Evolutionary conservation across 176 grass and related monocot species (phyloP).

Genomic region (Ensete ventricosum): DNA sequence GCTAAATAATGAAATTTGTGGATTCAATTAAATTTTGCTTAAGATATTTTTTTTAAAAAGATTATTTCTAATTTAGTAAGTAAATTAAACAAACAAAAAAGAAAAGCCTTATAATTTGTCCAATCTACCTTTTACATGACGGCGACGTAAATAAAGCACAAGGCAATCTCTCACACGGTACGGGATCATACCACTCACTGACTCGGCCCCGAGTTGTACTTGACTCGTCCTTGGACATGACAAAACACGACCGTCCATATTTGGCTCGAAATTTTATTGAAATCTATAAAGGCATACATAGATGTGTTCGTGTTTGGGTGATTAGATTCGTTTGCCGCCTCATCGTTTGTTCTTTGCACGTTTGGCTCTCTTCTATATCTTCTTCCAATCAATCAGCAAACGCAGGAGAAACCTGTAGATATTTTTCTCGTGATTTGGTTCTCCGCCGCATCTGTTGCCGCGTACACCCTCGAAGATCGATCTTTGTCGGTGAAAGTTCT

Average conservation of each 20-base stretch:
- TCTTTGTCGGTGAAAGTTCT: not conserved
- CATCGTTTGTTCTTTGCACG: not conserved
- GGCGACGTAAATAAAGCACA: not conserved
- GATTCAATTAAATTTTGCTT: too few species aligned
- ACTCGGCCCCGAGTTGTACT: not conserved
- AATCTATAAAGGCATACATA: not conserved
- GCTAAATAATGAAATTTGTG: too few species aligned
- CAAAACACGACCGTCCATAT: not conserved
- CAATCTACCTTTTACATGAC: too few species aligned
- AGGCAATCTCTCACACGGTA: not conserved
- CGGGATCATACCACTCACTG: not conserved
- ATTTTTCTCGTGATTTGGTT: not conserved
- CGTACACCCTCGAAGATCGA: not conserved
- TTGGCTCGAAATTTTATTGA: not conserved
- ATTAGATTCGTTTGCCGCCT: not conserved
- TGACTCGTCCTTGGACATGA: not conserved
- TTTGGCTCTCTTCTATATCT: not conserved
- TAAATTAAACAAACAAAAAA: too few species aligned
- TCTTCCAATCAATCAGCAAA: not conserved
- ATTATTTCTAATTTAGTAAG: too few species aligned
- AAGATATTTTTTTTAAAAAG: too few species aligned
- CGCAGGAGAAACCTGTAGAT: not conserved
- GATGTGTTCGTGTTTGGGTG: not conserved
- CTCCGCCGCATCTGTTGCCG: too few species aligned
- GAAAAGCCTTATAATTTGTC: too few species aligned